Base-by-base conservation (phyloP, 306 rosid genomes). In the Rubus parviflorus region DNA sequence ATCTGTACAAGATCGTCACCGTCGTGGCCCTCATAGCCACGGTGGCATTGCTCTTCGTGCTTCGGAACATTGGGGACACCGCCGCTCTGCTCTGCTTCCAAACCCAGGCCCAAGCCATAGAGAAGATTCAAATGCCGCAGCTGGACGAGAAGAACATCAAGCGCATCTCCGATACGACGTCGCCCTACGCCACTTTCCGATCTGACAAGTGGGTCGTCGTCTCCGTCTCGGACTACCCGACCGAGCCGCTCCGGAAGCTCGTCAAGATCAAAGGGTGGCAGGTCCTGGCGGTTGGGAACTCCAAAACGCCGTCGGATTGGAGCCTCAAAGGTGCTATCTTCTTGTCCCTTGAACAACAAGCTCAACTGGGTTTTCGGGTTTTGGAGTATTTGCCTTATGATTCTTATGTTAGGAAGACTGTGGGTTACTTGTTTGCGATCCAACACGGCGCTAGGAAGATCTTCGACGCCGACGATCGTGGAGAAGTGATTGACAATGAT, bases 401-500 rank as follows among this genome's bases (percentile, higher is more conserved):
- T 77, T 92, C 98, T 12, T 91, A 83, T 74, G 93, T 96, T 81
- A 89, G 99, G 88, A 96, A 96, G 76, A 91, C 76, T 80, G 94
- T 92, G 71, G 99, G 99, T 30, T 96, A 91, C 76, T 86, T 96
- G 86, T 96, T 91, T 76, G 99, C 99, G 0, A 91, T 92, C 76
- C 99, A 92, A 69, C 99, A 92, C 17, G 99, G 99, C 7, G 99
- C 96, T 47, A 89, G 88, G 88, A 96, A 88, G 85, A 89, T 96
- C 68, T 96, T 86, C 58, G 99, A 96, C 78, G 89, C 92, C n/a
- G 99, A 95, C 58, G 97, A 95, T 85, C 90, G 98, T 16, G 98
- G 94, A 53, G 99, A 95, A 16, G 97, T 95, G 22, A 91, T 92
- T 62, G 94, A 83, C 78, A 89, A 87, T 65, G 96, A 96, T 89